Evolutionary conservation across 345 rosid species (phyloP), one percentile per base, ranked within the genome.

Genomic region (Mallotus nudiflorus): DNA sequence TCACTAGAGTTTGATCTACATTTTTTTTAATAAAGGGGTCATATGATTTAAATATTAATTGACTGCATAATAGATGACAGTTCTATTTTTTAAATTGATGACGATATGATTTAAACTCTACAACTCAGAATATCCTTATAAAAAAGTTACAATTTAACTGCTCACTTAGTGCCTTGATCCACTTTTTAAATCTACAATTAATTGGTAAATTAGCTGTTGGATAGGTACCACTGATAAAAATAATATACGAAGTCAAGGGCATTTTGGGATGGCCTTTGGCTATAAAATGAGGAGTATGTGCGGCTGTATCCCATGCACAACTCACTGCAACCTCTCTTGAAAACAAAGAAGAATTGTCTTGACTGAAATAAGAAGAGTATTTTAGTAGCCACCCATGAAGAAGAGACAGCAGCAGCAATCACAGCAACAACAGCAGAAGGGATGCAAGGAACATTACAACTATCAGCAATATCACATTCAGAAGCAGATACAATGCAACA

Each of bases 401-500:
- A 79, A 70, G 75, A 85, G 71, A 75, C 80, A 72, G 53, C 83
- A 81, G 46, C 9, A 42, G 66, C 71, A 42, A 52, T 20, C 61
- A 24, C 75, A 64, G 61, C 31, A 73, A 12, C 8, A 77, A 10
- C 68, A 85, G 62, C 74, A 67, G n/a, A 72, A 71, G 56, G 66
- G 65, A 27, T 65, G 67, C 25, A 56, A 8, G 19, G 75, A 70
- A 16, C 6, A 19, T 9, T 24, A 48, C 27, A 62, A 9, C 15
- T 18, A 76, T 9, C 75, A 75, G n/a, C 72, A 75, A 9, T 1
- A 57, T 37, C 73, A 78, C 25, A 12, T 24, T 49, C 85, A 76
- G 81, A 68, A 63, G 70, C 71, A 78, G 66, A 84, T 80, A 54
- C 90, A 82, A 46, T 83, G 86, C 80, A 91, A 91, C 84, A 91